Evolutionary conservation across 805 yeast genomes (phyloP), one percentile per base, ranked within the genome.

Genomic region (Saccharomycopsis fodiens): DNA sequence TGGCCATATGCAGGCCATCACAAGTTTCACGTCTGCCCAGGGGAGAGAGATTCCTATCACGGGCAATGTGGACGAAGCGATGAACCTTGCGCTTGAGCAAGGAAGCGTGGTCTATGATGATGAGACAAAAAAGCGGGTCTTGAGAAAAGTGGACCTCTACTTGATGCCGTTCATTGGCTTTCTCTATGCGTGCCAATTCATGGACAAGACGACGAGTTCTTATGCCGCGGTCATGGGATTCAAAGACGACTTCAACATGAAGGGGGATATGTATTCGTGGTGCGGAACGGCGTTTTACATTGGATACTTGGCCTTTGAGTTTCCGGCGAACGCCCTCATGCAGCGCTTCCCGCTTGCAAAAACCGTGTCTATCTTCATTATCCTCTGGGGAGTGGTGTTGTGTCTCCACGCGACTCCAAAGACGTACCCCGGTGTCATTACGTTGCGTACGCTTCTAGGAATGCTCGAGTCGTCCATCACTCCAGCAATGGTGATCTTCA

Each of bases 331-430:
- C 7, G 55, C 63, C 41, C 41, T 70, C 1, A 56, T 78, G 21
- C 87, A 82, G 58, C 66, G 65, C 44, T 71, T 77, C 42, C 82
- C 80, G 2, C 67, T 82, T 51, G 70, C 78, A 3, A 76, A 74
- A 52, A 61, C 76, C 3, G 65, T 73, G 3, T 64, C 74, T 7
- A 50, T 59, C 1, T 70, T 72, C 48, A 70, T 80, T 31, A 55
- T 77, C 16, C 35, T 73, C 0, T 82, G 88, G 88, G 87, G 86
- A 16, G 54, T 57, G 30, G 58, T 77, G 13, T 60, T 78, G 30
- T 65, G 74, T 31, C 62, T 75, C n/a, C 76, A 73, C 50, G 69
- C 83, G 1, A 56, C 65, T 34, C 51, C 58, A n/a, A 59, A 69
- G 2, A 61, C 57, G 27, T 75, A 67, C 51, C 63, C 72, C 7